Evolutionary conservation across 257 asterid genomes (phyloP).

Genomic region (Gynochthodes officinalis): DNA sequence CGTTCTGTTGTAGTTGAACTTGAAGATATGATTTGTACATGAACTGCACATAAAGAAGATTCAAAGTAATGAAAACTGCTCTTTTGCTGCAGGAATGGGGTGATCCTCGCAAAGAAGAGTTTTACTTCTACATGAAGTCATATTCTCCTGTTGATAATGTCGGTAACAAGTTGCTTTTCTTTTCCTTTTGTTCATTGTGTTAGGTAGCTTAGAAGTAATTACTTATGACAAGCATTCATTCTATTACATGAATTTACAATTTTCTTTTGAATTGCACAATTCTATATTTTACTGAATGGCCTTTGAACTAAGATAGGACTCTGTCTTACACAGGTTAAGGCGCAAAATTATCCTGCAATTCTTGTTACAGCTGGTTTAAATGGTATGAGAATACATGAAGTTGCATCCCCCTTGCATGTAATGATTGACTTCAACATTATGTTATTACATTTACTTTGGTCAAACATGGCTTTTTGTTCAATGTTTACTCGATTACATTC

Average conservation of each 20-base stretch:
- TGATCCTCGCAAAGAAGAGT: conserved; percentile 93
- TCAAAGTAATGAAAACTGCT: conserved; percentile 14
- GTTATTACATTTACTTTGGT: not conserved
- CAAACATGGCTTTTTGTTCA: not conserved
- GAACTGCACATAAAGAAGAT: not conserved
- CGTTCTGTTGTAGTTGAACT: not conserved
- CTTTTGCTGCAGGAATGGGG: conserved; percentile 88
- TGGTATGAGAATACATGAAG: conserved; percentile 49
- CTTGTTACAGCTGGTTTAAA: conserved; percentile 88
- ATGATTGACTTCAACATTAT: not conserved
- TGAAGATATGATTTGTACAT: not conserved
- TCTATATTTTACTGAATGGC: not conserved
- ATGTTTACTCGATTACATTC: not conserved
- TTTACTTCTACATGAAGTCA: conserved; percentile 83
- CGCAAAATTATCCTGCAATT: conserved; percentile 76
- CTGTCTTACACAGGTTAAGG: conserved; percentile 46
- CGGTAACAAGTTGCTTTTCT: conserved; percentile 25
- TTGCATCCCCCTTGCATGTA: not conserved
- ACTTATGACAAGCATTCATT: not conserved
- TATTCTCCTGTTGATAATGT: conserved; percentile 96
- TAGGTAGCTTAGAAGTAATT: not conserved
- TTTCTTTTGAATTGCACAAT: not conserved
- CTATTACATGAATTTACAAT: not conserved
- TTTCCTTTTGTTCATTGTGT: conserved; percentile 7
- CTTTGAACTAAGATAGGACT: conserved; percentile 19